Evolutionary conservation across 2,329 filamentous ascomycete species (phyloP).

Genomic region (Paracamarosporium sp.): DNA sequence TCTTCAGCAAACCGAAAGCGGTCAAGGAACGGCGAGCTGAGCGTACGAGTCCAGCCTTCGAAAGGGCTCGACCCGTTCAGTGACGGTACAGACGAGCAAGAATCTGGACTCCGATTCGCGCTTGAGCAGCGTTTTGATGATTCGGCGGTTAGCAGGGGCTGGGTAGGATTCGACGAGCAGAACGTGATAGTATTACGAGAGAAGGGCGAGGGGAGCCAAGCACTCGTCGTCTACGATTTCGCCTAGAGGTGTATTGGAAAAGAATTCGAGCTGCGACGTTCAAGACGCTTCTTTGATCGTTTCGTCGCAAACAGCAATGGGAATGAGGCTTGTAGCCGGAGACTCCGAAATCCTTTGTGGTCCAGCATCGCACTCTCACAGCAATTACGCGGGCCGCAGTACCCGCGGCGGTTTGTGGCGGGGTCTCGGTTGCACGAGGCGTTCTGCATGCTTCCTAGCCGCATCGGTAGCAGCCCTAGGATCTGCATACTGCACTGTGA

Average conservation of each 20-base stretch:
- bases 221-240: constrained; percentile 87
- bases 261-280: too few relatives aligned
- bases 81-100: constrained; percentile 26
- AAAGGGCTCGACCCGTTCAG: constrained; percentile 21
- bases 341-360: background rate
- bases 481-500: constrained; percentile 10
- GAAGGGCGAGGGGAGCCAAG: constrained; percentile 70
- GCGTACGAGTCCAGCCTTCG: constrained; percentile 60
- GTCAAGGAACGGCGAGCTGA: constrained; percentile 55
- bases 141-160: constrained; percentile 59
- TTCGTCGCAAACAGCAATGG: background rate
- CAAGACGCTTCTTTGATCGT: too few relatives aligned
- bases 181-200: constrained; percentile 88
- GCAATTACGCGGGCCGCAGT: constrained; percentile 1
- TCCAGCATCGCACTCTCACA: background rate
- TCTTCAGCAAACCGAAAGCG: constrained; percentile 52
- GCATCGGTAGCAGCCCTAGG: constrained; percentile 7
- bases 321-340: background rate
- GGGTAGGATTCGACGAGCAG: constrained; percentile 90
- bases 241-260: constrained; percentile 51
- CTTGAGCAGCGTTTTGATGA: constrained; percentile 47
- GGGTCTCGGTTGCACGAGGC: constrained; percentile 14
- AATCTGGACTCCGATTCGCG: constrained; percentile 42
- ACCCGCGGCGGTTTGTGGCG: constrained; percentile 3
- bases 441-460: constrained; percentile 17